Percentiles rank a stretch among this genome's conserved stretches.
phyloP scores from a whole-genome alignment of 1,139 yeast genomes.

The Suhomyces taliae region DNA sequence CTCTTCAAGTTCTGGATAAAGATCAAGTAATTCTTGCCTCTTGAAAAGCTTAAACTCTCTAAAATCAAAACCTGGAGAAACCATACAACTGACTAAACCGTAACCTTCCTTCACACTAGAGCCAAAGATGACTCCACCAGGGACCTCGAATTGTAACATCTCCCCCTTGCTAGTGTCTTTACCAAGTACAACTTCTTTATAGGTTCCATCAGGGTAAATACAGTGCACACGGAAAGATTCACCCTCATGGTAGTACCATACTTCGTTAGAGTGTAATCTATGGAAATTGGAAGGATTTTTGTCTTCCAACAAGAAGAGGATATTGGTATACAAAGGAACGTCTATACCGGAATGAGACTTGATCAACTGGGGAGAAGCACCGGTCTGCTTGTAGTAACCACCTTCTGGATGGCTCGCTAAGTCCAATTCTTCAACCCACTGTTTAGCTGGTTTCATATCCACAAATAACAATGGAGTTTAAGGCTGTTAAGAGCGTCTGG shows the following conservation, averaged over 20 bases:
- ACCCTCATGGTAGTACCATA: slow-evolving; percentile 1
- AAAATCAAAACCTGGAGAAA: slow-evolving; percentile 1
- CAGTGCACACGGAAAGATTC: neutral
- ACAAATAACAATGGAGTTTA: too few species aligned
- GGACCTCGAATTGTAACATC: neutral
- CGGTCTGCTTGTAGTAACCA: neutral
- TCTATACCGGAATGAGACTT: slow-evolving; percentile 1
- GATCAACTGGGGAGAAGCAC: neutral
- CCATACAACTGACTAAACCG: slow-evolving; percentile 1
- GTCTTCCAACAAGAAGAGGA: slow-evolving; percentile 1
- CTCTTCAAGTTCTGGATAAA: neutral
- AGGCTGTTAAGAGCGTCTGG: too few species aligned
- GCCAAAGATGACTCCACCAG: neutral
- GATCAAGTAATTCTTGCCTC: neutral
- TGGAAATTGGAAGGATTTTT: neutral
- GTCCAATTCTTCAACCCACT: neutral
- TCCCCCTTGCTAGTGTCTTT: neutral
- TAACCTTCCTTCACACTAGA: neutral
- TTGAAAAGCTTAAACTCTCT: neutral
- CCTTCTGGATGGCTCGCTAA: slow-evolving; percentile 1
- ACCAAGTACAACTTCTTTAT: neutral
- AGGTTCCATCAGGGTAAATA: slow-evolving; percentile 1
- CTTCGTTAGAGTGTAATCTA: neutral
- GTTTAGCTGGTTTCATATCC: neutral
- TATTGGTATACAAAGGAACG: slow-evolving; percentile 1